phyloP scores from a whole-genome alignment of 1,284 basidiomycete species.

The Cystobasidium sp. region DNA sequence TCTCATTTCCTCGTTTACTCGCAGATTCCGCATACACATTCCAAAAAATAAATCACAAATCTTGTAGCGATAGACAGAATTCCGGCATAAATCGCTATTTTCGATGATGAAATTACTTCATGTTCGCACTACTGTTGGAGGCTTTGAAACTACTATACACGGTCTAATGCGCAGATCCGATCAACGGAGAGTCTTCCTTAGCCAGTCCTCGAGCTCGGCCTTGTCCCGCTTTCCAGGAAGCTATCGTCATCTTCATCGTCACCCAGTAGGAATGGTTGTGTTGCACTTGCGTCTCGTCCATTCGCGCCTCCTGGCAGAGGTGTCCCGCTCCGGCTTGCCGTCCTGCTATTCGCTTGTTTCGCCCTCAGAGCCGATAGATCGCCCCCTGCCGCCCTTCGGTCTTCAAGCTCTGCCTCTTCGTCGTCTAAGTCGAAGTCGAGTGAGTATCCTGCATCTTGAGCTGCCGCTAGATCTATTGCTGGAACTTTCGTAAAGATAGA shows the following conservation, averaged over 20 bases:
- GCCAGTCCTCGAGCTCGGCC: background rate
- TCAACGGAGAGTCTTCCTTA: background rate
- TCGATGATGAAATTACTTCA: too few species aligned
- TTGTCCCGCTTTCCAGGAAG: slow-evolving; percentile 18
- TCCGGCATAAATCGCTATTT: too few species aligned
- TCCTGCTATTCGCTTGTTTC: slow-evolving; percentile 11
- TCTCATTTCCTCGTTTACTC: too few species aligned
- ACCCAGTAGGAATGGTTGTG: slow-evolving; percentile 36
- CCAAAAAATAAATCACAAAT: too few species aligned
- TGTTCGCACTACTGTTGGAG: too few species aligned
- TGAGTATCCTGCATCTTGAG: slow-evolving; percentile 58
- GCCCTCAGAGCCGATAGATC: slow-evolving; percentile 34
- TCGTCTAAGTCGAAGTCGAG: slow-evolving; percentile 70
- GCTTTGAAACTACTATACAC: too few species aligned
- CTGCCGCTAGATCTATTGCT: slow-evolving; percentile 79
- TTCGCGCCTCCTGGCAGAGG: slow-evolving; percentile 9
- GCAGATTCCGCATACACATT: too few species aligned
- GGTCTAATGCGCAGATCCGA: too few species aligned
- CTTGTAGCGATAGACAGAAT: too few species aligned
- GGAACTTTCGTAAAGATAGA: slow-evolving; percentile 89
- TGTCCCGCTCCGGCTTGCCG: slow-evolving; percentile 15
- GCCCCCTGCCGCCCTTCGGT: slow-evolving; percentile 43
- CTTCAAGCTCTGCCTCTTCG: slow-evolving; percentile 58
- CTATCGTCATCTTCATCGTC: slow-evolving; percentile 41
- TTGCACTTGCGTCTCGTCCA: slow-evolving; percentile 14